Evolutionary conservation across 75 land plant species (phyloP).

Genomic region (Pinus taeda): DNA sequence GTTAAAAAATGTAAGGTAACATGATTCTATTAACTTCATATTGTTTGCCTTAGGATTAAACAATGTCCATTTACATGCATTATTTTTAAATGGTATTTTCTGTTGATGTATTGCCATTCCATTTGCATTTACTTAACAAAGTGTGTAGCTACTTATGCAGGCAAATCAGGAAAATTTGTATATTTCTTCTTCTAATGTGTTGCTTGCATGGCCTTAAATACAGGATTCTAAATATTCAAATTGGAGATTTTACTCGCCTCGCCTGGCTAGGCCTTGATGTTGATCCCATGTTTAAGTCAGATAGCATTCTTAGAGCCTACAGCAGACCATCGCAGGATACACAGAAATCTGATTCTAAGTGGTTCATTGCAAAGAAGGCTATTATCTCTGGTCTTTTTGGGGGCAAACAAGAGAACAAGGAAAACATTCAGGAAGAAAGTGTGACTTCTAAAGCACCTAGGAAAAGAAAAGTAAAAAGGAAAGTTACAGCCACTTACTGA

Average conservation of each 20-base stretch:
- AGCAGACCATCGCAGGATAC: slow-evolving; percentile 55
- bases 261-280: slow-evolving; percentile 79
- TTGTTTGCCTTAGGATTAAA: background rate
- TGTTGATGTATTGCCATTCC: background rate
- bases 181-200: background rate
- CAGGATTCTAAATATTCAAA: slow-evolving; percentile 75
- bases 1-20: no score
- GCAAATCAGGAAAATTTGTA: background rate
- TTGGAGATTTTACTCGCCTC: slow-evolving; percentile 75
- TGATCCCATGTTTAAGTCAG: slow-evolving; percentile 56
- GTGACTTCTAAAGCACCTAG: slow-evolving; percentile 51
- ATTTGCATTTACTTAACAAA: background rate
- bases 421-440: slow-evolving; percentile 18
- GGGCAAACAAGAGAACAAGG: slow-evolving; percentile 38
- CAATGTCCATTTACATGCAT: background rate
- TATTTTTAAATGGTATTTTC: background rate
- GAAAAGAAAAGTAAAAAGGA: slow-evolving; percentile 64
- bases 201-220: slow-evolving; percentile 2
- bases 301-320: slow-evolving; percentile 53
- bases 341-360: slow-evolving; percentile 36
- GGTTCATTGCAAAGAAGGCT: slow-evolving; percentile 81
- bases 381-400: slow-evolving; percentile 70
- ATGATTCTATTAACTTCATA: background rate
- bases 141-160: background rate
- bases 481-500: slow-evolving; percentile 35